Percentiles rank a stretch among this genome's conserved stretches.
Evolutionary conservation across 805 yeast genomes (phyloP).

Genomic region (Schizosaccharomyces cryophilus): DNA sequence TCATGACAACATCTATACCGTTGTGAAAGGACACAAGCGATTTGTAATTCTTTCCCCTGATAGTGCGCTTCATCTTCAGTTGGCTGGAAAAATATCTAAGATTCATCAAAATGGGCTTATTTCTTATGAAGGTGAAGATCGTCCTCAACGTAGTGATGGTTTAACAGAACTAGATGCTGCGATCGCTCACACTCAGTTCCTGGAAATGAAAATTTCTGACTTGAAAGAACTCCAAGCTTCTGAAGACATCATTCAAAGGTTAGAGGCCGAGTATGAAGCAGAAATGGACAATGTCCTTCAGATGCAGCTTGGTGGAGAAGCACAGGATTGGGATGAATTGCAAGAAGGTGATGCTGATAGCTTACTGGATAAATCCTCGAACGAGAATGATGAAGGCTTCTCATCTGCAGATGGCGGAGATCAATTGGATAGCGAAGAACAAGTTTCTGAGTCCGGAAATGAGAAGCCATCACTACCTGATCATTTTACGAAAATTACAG

Average conservation of each 20-base stretch:
- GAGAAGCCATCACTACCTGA: not conserved
- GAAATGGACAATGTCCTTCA: not conserved
- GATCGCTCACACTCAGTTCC: not conserved
- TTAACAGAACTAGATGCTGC: constrained; percentile 1
- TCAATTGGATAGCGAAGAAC: not conserved
- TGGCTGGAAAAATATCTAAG: not conserved
- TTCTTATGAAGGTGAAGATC: not conserved
- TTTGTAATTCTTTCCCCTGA: not conserved
- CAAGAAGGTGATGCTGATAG: not conserved
- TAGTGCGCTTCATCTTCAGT: not conserved
- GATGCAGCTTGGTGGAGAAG: not conserved
- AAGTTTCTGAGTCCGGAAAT: not conserved
- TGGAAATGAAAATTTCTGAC: not conserved
- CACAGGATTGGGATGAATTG: not conserved
- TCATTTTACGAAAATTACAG: not conserved
- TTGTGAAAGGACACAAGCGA: not conserved
- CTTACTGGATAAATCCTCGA: not conserved
- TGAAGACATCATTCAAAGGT: not conserved
- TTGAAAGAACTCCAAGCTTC: not conserved
- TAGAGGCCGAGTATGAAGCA: not conserved
- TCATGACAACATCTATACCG: constrained; percentile 1
- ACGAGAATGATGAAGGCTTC: not conserved
- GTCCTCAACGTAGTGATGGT: constrained; percentile 1
- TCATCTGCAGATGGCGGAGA: not conserved
- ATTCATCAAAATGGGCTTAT: constrained; percentile 1